A percentile compares a stretch with the other conserved stretches of the same genome.
phyloP scores from a whole-genome alignment of 73 alveolate genomes.

The Symbiodinium pilosum region DNA sequence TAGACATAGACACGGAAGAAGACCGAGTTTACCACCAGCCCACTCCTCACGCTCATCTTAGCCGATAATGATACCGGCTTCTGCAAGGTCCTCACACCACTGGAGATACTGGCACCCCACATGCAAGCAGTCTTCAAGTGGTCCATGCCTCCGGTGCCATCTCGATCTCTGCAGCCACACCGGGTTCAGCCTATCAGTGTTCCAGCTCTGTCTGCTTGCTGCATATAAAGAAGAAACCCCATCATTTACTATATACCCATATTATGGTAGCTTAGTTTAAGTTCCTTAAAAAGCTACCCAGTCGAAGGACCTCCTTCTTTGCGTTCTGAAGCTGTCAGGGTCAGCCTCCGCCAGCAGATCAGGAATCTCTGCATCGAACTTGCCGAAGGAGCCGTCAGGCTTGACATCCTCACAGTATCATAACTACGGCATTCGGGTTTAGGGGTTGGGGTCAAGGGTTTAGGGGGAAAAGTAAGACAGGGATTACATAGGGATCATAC shows the following conservation, averaged over 20 bases:
- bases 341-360: slow-evolving; percentile 73
- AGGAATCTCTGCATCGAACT: slow-evolving; percentile 83
- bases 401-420: slow-evolving; percentile 54
- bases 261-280: too few relatives aligned
- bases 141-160: slow-evolving; percentile 95
- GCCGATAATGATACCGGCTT: slow-evolving; percentile 94
- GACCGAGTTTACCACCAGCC: background rate
- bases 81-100: slow-evolving; percentile 81
- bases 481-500: too few relatives aligned
- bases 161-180: slow-evolving; percentile 94
- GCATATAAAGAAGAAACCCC: too few relatives aligned
- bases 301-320: background rate
- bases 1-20: background rate
- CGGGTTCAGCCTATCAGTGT: slow-evolving; percentile 61
- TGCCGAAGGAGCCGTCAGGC: slow-evolving; percentile 91
- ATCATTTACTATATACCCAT: too few relatives aligned
- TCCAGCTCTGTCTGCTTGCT: background rate
- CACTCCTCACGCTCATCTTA: slow-evolving; percentile 2
- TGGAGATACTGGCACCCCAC: too few relatives aligned
- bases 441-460: too few relatives aligned
- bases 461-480: too few relatives aligned
- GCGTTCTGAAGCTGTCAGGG: background rate
- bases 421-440: too few relatives aligned
- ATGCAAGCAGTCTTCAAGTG: too few relatives aligned
- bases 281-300: background rate